Evolutionary conservation across 768 basidiomycete genomes (phyloP), one percentile per base, ranked within the genome.

Genomic region (Mycena latifolia): DNA sequence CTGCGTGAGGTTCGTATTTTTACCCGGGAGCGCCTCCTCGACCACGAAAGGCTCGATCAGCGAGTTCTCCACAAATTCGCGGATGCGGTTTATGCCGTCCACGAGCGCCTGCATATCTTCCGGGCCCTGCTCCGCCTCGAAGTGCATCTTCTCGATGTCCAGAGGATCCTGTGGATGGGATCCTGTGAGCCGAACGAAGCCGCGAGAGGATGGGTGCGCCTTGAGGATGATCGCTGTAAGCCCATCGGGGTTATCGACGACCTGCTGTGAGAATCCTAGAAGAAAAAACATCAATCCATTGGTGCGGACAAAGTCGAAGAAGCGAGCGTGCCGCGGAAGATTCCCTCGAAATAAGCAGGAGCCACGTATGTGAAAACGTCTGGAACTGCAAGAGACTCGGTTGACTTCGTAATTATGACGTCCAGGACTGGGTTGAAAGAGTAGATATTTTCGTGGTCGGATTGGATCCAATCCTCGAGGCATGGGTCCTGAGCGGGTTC

Each of bases 151-250:
- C 50, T 73, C 70, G 46, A 78, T 77, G 61, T 76, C 67, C 15
- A 78, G 72, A 0, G 37, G 46, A 28, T 78, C 77, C 63, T 78
- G 76, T 3, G 75, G 75, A 53, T 77, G 74, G 6, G 74, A 61
- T 17, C 76, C 76, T 1, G 76, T 78, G 47, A 78, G 70, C 5
- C 66, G 70, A 7, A 78, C 76, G n/a, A 72, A 74, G 15, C 76
- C 77, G 55, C 68, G 73, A 14, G 76, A 76, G 29, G 76, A 76
- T 2, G 76, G 72, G 62, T 77, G 76, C 11, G 73, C 72, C 55
- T 73, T 73, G 43, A 77, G 72, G 25, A 74, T 66, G 48, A 76
- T 63, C 5, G 75, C 76, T 1, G 74, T 74, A 9, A 77, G 51
- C 11, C 62, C 69, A 39, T 74, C 71, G 48, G 69, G 73, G 55